A percentile compares a stretch with the other conserved stretches of the same genome.
These are phyloP conservation scores for Lentinula sp. DNA, from an alignment of 768 basidiomycete genomes.

Conservation along the genomic window DNA sequence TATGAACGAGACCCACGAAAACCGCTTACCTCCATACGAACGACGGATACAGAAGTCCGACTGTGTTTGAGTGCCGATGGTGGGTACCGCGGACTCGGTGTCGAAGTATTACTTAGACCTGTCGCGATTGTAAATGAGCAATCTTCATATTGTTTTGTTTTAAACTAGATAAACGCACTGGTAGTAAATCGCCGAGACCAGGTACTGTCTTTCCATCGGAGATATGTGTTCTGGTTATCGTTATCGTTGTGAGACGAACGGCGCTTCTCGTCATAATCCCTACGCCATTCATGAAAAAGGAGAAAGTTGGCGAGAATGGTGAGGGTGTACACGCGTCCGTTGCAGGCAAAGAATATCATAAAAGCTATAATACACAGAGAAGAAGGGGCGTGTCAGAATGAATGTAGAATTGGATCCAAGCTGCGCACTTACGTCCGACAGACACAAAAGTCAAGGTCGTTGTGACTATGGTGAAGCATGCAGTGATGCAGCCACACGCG, in stretches of 20 bases:
- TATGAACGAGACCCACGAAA: background rate
- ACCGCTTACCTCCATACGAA: background rate
- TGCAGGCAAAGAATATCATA: background rate
- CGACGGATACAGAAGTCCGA: background rate
- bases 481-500: background rate
- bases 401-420: background rate
- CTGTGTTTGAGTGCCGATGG: background rate
- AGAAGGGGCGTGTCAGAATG: background rate
- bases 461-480: background rate
- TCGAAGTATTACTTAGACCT: background rate
- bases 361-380: background rate
- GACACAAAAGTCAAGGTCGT: background rate
- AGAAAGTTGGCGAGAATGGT: constrained; percentile 1
- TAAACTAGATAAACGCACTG: background rate
- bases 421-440: background rate
- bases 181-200: background rate
- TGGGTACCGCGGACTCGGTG: background rate
- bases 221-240: background rate
- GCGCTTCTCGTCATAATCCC: background rate
- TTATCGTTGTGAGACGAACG: background rate
- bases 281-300: background rate
- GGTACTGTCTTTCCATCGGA: background rate
- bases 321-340: background rate
- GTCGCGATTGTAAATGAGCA: background rate
- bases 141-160: background rate